Base-by-base conservation (phyloP, 805 yeast genomes). In the Helenozyma baotianmanensis region DNA sequence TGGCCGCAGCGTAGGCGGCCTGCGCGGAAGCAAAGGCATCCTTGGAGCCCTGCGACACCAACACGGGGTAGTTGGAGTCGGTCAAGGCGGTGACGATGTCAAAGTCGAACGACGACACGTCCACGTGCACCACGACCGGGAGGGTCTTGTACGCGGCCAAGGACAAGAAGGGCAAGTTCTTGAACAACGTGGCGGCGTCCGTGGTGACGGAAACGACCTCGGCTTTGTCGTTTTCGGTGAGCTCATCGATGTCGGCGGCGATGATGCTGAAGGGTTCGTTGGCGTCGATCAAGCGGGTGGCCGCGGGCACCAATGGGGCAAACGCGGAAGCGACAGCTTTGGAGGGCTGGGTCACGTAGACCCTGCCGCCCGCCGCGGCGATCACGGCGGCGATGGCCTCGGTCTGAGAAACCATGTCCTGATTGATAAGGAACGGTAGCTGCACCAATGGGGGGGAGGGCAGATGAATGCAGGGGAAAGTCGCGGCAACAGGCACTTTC, bases 81-180 rank as follows among this genome's bases (percentile, higher is more conserved):
- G 89, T 78, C 45, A 83, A 65, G 6, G 86, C 72, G n/a, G 90
- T 66, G 17, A 86, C 72, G 11, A 74, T 62, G 17, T 83, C 76
- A 58, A 68, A 85, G 54, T 88, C 96, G 41, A 70, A 69, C 33
- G 68, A 56, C n/a, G 66, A 40, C 30, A 82, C 54, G 38, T 76
- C 74, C 23, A 78, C 77, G 49, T 80, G 83, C 33, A 82, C 57
- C n/a, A 82, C 80, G 17, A 74, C 68, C 1, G 75, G 62, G 13
- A 52, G 41, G 18, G 56, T 46, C 38, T 57, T 54, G 46, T 77
- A 62, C 16, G 45, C 39, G 10, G 49, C 22, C n/a, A 50, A 46
- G 1, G 70, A 60, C 29, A 87, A 64, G 33, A 68, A 69, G 11
- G 94, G 87, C 33, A 87, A 63, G 36, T 75, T 71, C 25, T 68